Conservation (phyloP, 2,329 filamentous ascomycete genomes). For the Ophiocordyceps camponoti-floridani region DNA sequence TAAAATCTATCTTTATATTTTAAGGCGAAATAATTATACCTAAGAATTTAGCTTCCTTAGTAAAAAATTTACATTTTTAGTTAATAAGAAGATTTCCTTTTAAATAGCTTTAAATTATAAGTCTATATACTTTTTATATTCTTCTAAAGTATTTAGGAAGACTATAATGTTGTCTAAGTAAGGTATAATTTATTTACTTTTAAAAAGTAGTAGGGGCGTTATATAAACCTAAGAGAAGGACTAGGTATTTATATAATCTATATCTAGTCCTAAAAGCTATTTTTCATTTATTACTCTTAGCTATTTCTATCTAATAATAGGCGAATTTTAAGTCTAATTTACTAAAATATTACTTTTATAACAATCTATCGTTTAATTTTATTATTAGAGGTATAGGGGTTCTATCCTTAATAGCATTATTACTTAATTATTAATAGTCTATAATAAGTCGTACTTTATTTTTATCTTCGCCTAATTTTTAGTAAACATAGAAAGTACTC, state of each 20-base stretch:
- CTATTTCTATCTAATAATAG: not conserved
- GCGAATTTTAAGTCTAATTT: not conserved
- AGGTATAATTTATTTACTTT: too few species aligned
- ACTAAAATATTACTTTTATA: constrained; percentile 1
- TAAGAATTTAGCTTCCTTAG: not conserved
- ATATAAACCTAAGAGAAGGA: too few species aligned
- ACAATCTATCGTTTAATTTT: constrained; percentile 6
- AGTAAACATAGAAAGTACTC: not conserved
- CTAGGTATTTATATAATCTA: too few species aligned
- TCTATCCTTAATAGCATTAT: too few species aligned
- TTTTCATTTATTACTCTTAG: too few species aligned
- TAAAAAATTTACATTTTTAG: constrained; percentile 1
- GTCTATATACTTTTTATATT: constrained; percentile 3
- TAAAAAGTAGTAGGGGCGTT: constrained; percentile 5
- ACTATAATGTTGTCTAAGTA: too few species aligned
- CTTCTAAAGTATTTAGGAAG: constrained; percentile 3
- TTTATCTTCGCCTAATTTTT: not conserved
- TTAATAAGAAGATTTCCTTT: too few species aligned
- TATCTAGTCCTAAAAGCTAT: constrained; percentile 15
- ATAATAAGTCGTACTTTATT: too few species aligned
- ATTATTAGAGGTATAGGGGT: constrained; percentile 6
- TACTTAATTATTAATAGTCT: constrained; percentile 8
- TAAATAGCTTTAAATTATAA: too few species aligned
- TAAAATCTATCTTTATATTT: too few species aligned
- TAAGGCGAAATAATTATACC: too few species aligned